These are phyloP conservation scores for Boletus subparvulus DNA, from an alignment of 768 basidiomycete genomes.

Conservation along the genomic window DNA sequence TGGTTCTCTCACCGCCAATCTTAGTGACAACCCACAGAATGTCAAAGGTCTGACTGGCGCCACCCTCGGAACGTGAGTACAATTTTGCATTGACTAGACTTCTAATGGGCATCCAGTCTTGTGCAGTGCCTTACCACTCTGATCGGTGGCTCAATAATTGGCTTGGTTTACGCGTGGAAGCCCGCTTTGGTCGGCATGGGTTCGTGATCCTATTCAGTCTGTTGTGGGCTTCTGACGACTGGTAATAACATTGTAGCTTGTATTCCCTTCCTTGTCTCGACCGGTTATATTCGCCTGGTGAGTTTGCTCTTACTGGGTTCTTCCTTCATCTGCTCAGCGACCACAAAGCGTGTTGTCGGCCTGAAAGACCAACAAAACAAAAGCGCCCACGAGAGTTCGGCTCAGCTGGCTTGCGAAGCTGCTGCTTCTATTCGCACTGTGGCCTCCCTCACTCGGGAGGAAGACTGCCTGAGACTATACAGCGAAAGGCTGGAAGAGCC, in stretches of 20 bases:
- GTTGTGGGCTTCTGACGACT: background rate
- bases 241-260: conserved; percentile 42
- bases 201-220: conserved; percentile 5
- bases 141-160: conserved; percentile 69
- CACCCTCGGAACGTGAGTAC: conserved; percentile 75
- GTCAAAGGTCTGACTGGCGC: conserved; percentile 84
- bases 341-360: conserved; percentile 69
- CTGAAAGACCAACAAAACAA: conserved; percentile 86
- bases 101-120: conserved; percentile 46
- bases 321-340: conserved; percentile 5
- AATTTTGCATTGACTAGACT: background rate
- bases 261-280: conserved; percentile 63
- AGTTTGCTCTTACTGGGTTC: conserved; percentile 17
- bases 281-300: conserved; percentile 83
- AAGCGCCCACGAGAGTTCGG: conserved; percentile 72
- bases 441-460: conserved; percentile 82
- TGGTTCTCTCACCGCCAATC: conserved; percentile 72
- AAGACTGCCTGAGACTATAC: conserved; percentile 71
- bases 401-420: conserved; percentile 90
- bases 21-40: conserved; percentile 89
- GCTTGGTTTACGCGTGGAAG: conserved; percentile 75
- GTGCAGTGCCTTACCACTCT: conserved; percentile 76
- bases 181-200: conserved; percentile 75
- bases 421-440: conserved; percentile 90
- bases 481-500: conserved; percentile 71